Conservation (phyloP, 140 eudicot species). For the Anethum foeniculum region DNA sequence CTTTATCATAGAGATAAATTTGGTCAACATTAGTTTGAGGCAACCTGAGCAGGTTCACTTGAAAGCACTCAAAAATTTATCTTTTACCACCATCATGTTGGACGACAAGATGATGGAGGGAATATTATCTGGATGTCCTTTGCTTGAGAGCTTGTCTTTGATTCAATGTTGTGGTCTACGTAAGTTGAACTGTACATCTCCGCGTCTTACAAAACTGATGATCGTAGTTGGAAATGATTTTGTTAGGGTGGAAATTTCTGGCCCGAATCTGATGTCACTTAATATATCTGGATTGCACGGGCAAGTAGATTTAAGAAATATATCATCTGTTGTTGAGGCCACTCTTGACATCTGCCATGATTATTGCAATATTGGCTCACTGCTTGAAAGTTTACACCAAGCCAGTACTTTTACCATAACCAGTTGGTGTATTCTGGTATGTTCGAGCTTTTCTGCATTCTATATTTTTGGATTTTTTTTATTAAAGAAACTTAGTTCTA, state of each 20-base stretch:
- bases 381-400: slow-evolving; percentile 10
- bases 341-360: slow-evolving; percentile 12
- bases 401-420: slow-evolving; percentile 15
- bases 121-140: slow-evolving; percentile 21
- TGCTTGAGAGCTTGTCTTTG: slow-evolving; percentile 14
- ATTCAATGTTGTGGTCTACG: slow-evolving; percentile 14
- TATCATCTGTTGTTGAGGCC: slow-evolving; percentile 20
- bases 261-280: slow-evolving; percentile 14
- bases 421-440: slow-evolving; percentile 19
- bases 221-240: slow-evolving; percentile 8
- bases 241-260: slow-evolving; percentile 9
- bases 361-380: not conserved
- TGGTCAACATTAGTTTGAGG: slow-evolving; percentile 13
- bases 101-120: slow-evolving; percentile 7
- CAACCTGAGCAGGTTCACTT: slow-evolving; percentile 14
- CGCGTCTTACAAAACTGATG: slow-evolving; percentile 6
- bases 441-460: not conserved
- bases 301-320: slow-evolving; percentile 1
- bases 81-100: slow-evolving; percentile 13
- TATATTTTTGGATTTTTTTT: not conserved
- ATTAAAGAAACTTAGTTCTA: not conserved
- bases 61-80: slow-evolving; percentile 9
- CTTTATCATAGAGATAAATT: slow-evolving; percentile 4
- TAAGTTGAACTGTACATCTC: slow-evolving; percentile 11
- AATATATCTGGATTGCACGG: slow-evolving; percentile 8